Evolutionary conservation across 176 grass and related monocot genomes (phyloP).

Genomic region (Oryza coarctata): DNA sequence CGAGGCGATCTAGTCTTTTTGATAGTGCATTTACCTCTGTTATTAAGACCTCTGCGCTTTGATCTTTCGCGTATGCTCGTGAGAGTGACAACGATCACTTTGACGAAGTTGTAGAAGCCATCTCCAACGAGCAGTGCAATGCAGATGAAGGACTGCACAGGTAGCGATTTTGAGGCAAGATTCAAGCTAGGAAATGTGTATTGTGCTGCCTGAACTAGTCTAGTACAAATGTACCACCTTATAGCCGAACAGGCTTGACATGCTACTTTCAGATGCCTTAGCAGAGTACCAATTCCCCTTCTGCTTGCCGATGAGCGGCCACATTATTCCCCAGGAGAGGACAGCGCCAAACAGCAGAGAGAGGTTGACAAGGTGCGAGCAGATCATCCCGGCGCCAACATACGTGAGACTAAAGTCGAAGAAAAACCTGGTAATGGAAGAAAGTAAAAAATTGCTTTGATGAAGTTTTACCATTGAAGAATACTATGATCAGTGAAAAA

Average conservation of each 20-base stretch:
- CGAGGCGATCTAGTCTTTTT: not conserved
- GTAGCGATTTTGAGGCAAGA: not conserved
- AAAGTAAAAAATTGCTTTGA: not conserved
- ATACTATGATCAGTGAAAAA: not conserved
- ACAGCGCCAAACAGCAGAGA: constrained; percentile 79
- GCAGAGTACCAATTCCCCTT: constrained; percentile 85
- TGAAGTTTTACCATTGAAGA: not conserved
- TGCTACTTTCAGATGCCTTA: constrained; percentile 54
- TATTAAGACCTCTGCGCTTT: constrained; percentile 36
- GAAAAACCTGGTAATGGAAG: constrained; percentile 60
- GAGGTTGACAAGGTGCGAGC: constrained; percentile 89
- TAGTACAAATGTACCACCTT: constrained; percentile 45
- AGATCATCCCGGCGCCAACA: constrained; percentile 97
- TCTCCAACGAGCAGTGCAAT: constrained; percentile 90
- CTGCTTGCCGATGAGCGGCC: constrained; percentile 77
- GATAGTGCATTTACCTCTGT: constrained; percentile 52
- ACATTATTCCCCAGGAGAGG: constrained; percentile 95
- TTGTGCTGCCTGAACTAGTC: not conserved
- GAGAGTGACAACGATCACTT: constrained; percentile 62
- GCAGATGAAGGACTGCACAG: constrained; percentile 74
- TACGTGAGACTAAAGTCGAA: constrained; percentile 98
- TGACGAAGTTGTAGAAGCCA: constrained; percentile 90
- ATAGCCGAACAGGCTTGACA: constrained; percentile 87
- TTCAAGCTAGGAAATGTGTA: not conserved
- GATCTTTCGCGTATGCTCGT: constrained; percentile 65